These are phyloP conservation scores for Verticillium tricorpus DNA, from an alignment of 2,329 filamentous ascomycete genomes.

Conservation along the genomic window DNA sequence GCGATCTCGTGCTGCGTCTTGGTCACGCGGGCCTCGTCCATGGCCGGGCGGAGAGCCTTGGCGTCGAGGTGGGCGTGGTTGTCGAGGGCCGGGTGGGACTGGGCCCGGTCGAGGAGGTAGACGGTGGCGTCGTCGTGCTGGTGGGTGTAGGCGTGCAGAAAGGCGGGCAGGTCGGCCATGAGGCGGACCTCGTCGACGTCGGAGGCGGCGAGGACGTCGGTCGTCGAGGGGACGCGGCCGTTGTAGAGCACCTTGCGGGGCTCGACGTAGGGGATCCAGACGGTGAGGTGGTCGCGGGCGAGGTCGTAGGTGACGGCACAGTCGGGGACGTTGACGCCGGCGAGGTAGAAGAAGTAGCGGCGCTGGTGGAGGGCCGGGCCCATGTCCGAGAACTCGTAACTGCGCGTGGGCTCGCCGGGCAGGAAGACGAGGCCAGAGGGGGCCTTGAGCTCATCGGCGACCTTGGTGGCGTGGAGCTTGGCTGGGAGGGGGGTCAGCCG, in stretches of 20 bases:
- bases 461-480: conserved; percentile 53
- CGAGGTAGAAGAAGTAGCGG: conserved; percentile 58
- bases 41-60: conserved; percentile 58
- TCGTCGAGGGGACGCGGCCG: conserved; percentile 54
- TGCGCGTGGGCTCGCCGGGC: conserved; percentile 43
- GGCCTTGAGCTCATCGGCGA: conserved; percentile 44
- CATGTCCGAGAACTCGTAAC: conserved; percentile 57
- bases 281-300: conserved; percentile 55
- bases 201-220: conserved; percentile 57
- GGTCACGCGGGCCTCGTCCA: conserved; percentile 74
- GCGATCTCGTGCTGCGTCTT: conserved; percentile 85
- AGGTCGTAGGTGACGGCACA: conserved; percentile 56
- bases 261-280: conserved; percentile 71
- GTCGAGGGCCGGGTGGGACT: conserved; percentile 29
- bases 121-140: conserved; percentile 32
- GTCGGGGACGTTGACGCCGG: conserved; percentile 49
- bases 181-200: conserved; percentile 70
- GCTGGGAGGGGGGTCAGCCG: conserved; percentile 28
- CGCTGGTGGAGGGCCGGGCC: conserved; percentile 52
- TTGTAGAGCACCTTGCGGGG: conserved; percentile 59
- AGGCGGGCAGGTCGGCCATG: conserved; percentile 38
- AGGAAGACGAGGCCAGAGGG: conserved; percentile 51
- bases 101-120: conserved; percentile 40
- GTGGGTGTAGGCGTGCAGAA: conserved; percentile 43
- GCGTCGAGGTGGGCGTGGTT: conserved; percentile 37